Evolutionary conservation across 2,329 filamentous ascomycete species (phyloP).

Genomic region (Fusarium setosum): DNA sequence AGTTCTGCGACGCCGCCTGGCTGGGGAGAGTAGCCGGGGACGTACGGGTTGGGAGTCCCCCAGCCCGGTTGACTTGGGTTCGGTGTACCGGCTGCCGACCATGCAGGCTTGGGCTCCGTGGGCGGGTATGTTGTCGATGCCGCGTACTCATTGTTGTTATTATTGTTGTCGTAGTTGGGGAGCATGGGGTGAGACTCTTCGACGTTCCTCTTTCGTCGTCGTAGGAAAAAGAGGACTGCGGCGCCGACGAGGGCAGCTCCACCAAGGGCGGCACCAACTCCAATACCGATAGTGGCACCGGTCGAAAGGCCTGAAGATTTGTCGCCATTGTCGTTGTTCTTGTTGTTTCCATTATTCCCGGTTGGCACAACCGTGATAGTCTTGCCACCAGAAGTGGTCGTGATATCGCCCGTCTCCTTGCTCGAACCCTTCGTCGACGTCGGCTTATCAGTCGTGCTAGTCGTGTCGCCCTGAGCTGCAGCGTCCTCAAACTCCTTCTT

Average conservation of each 20-base stretch:
- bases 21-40: conserved; percentile 13
- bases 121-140: conserved; percentile 32
- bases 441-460: neutral
- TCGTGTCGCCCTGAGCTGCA: conserved; percentile 18
- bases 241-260: conserved; percentile 43
- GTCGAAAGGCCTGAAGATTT: conserved; percentile 45
- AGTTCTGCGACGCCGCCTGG: conserved; percentile 17
- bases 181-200: conserved; percentile 49
- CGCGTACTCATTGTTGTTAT: conserved; percentile 20
- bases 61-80: neutral
- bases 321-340: neutral
- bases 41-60: conserved; percentile 10
- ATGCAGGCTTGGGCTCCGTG: conserved; percentile 34
- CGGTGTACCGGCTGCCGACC: conserved; percentile 15
- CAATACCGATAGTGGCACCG: conserved; percentile 53
- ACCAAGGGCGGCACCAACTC: conserved; percentile 48
- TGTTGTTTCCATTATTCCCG: conserved; percentile 1
- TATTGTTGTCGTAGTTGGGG: conserved; percentile 24
- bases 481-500: conserved; percentile 54
- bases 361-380: conserved; percentile 23
- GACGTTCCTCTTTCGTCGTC: conserved; percentile 40
- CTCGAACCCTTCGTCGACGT: conserved; percentile 10
- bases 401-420: conserved; percentile 7
- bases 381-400: conserved; percentile 22
- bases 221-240: conserved; percentile 41